Evolutionary conservation across 2,329 filamentous ascomycete species (phyloP).

Genomic region (Blastomyces parvus): DNA sequence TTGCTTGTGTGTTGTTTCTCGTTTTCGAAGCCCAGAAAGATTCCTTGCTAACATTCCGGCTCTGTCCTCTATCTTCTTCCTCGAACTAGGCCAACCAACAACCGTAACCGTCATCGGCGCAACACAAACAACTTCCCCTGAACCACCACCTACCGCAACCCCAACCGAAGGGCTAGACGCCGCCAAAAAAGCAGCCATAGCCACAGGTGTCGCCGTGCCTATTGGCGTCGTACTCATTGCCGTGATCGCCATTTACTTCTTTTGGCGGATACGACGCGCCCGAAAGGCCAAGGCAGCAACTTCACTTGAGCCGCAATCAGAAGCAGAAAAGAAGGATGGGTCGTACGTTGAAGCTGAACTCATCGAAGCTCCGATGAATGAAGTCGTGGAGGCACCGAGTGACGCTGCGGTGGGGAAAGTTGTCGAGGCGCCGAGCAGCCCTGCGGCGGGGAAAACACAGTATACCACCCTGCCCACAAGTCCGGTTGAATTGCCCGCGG

Average conservation of each 20-base stretch:
- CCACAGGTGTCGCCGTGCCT: neutral
- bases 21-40: neutral
- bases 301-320: neutral
- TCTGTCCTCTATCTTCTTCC: neutral
- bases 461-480: neutral
- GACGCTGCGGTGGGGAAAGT: neutral
- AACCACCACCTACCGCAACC: neutral
- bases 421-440: no score
- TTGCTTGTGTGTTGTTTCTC: neutral
- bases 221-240: neutral
- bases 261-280: neutral
- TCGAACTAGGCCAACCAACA: neutral
- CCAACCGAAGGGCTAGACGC: neutral
- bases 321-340: neutral
- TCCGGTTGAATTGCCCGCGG: neutral
- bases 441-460: neutral
- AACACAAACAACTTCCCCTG: neutral
- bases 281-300: neutral
- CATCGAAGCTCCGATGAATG: neutral
- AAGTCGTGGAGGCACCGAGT: neutral
- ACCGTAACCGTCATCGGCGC: neutral
- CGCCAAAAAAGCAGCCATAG: neutral
- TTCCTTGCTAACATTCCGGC: neutral
- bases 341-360: neutral
- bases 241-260: neutral